Percentiles rank a stretch among this genome's conserved stretches.
These are phyloP conservation scores for Populus deltoides DNA, from an alignment of 345 rosid species.

Conservation along the genomic window DNA sequence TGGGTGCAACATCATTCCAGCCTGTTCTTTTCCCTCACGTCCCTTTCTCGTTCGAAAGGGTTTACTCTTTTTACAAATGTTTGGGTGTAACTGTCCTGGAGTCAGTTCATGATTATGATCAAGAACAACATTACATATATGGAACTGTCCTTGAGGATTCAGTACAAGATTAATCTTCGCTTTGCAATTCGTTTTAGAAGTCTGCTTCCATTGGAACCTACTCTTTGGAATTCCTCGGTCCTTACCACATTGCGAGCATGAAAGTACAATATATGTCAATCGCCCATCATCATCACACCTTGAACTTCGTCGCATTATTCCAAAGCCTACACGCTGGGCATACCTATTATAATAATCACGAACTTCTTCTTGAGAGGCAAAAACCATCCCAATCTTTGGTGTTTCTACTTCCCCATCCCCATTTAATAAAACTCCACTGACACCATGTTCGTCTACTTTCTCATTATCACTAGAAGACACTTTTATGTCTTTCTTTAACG, in stretches of 20 bases:
- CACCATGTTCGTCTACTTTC: neutral
- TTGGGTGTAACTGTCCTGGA: conserved; percentile 1
- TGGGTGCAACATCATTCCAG: neutral
- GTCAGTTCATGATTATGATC: neutral
- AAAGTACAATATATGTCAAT: neutral
- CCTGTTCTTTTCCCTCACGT: neutral
- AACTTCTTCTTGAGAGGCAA: neutral
- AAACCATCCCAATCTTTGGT: conserved; percentile 2
- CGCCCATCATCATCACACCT: conserved; percentile 7
- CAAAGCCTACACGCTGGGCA: neutral
- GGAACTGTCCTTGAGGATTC: neutral
- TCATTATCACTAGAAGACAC: neutral
- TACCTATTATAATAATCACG: neutral
- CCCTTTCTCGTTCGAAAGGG: neutral
- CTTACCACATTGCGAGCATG: neutral
- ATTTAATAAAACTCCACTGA: neutral
- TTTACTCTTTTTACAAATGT: neutral
- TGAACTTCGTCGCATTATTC: conserved; percentile 1
- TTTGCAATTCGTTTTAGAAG: conserved; percentile 3
- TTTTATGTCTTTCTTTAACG: neutral
- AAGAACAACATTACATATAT: conserved; percentile 1
- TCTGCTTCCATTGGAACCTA: neutral
- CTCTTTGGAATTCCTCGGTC: neutral
- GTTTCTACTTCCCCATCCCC: neutral
- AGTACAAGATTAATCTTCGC: conserved; percentile 1